phyloP scores from a whole-genome alignment of 768 basidiomycete genomes.

The Podaxis pistillaris region DNA sequence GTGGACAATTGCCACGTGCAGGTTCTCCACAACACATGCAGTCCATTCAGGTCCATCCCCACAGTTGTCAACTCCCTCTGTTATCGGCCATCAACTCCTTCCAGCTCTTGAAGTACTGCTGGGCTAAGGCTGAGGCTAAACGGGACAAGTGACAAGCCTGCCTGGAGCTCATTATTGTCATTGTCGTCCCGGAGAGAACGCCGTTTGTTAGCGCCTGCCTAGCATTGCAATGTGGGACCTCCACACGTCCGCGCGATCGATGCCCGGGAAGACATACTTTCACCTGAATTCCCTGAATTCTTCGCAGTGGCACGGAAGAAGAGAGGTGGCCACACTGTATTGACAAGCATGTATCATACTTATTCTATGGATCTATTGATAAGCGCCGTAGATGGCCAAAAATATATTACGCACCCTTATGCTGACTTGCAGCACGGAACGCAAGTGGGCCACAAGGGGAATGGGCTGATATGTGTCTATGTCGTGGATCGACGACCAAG shows the following conservation, averaged over 20 bases:
- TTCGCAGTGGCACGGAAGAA: neutral
- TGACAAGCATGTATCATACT: neutral
- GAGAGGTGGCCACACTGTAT: neutral
- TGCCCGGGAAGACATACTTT: neutral
- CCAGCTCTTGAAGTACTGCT: neutral
- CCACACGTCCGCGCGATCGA: neutral
- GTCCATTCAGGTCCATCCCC: neutral
- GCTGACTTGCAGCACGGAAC: neutral
- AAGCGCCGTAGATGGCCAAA: neutral
- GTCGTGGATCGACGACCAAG: neutral
- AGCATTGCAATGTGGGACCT: neutral
- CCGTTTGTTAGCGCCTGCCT: neutral
- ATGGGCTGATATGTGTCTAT: neutral
- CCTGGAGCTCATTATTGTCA: no score
- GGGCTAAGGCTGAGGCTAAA: neutral
- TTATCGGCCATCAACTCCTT: neutral
- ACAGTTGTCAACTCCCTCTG: neutral
- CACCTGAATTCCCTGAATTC: neutral
- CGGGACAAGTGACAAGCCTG: neutral
- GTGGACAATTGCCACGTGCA: conserved; percentile 4
- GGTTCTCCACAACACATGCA: neutral
- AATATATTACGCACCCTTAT: neutral
- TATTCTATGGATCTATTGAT: neutral
- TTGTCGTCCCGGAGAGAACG: neutral
- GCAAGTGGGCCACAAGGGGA: neutral